A percentile compares a stretch with the other conserved stretches of the same genome.
These are phyloP conservation scores for Barnettozyma sp. DNA, from an alignment of 805 yeast genomes.

Conservation along the genomic window DNA sequence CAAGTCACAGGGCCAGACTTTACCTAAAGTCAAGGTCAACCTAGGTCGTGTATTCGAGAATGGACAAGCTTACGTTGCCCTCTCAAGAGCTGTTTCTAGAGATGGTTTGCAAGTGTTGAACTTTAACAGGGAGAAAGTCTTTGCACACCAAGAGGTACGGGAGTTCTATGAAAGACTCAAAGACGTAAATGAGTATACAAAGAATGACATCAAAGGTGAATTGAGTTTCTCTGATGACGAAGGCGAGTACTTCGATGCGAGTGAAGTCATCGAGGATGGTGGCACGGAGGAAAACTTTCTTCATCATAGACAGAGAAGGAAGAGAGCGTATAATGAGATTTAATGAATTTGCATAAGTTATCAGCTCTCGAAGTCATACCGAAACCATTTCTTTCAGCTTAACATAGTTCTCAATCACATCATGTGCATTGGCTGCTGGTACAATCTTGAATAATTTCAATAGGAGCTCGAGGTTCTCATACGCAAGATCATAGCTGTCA, in stretches of 20 bases:
- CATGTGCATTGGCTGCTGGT: slow-evolving; percentile 5
- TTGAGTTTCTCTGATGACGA: too few relatives aligned
- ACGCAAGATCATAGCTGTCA: neutral
- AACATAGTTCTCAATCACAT: slow-evolving; percentile 3
- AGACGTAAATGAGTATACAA: slow-evolving; percentile 24
- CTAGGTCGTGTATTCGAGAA: slow-evolving; percentile 70
- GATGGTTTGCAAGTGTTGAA: slow-evolving; percentile 77
- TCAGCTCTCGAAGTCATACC: neutral
- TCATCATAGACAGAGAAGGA: slow-evolving; percentile 1
- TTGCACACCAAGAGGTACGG: slow-evolving; percentile 63
- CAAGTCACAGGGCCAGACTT: slow-evolving; percentile 91
- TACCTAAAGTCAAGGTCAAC: slow-evolving; percentile 72
- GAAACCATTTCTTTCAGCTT: slow-evolving; percentile 3
- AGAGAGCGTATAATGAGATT: slow-evolving; percentile 1
- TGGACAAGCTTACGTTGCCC: slow-evolving; percentile 95
- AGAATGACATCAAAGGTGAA: too few relatives aligned
- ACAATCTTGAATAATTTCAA: slow-evolving; percentile 8
- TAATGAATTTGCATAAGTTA: neutral
- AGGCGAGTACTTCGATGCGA: slow-evolving; percentile 20
- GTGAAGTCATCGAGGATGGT: slow-evolving; percentile 39
- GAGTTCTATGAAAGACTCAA: slow-evolving; percentile 54
- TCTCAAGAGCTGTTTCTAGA: slow-evolving; percentile 82
- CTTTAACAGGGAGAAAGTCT: slow-evolving; percentile 57
- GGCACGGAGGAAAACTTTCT: slow-evolving; percentile 1
- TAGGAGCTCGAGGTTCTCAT: slow-evolving; percentile 1